phyloP scores from a whole-genome alignment of 2,329 filamentous ascomycete species.

The Pseudogymnoascus sp. region DNA sequence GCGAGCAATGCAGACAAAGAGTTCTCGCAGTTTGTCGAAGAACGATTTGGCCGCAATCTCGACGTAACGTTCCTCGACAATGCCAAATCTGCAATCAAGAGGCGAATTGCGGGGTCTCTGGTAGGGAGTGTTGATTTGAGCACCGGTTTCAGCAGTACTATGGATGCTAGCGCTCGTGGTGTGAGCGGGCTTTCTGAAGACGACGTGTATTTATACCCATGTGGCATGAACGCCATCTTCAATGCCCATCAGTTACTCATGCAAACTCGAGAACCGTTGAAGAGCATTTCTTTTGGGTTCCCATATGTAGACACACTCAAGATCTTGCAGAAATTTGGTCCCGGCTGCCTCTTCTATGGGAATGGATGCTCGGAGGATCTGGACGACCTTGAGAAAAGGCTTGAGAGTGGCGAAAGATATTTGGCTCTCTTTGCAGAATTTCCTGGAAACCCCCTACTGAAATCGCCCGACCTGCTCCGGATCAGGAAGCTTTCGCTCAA shows the following conservation, averaged over 20 bases:
- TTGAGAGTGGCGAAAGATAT: conserved; percentile 66
- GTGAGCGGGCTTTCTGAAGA: conserved; percentile 65
- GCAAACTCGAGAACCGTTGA: conserved; percentile 51
- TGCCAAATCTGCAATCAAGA: conserved; percentile 76
- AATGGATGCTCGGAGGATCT: conserved; percentile 69
- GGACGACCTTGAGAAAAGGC: conserved; percentile 68
- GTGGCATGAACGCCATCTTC: conserved; percentile 94
- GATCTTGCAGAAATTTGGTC: conserved; percentile 87
- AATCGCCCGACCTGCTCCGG: conserved; percentile 74
- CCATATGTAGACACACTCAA: conserved; percentile 96
- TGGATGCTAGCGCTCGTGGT: conserved; percentile 43
- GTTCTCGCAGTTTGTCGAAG: conserved; percentile 76
- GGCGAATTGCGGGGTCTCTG: conserved; percentile 81
- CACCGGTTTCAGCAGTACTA: conserved; percentile 45
- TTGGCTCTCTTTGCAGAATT: conserved; percentile 91
- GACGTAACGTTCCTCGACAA: conserved; percentile 70
- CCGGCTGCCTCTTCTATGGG: conserved; percentile 83
- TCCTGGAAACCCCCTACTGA: conserved; percentile 82
- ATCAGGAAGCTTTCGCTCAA: conserved; percentile 71
- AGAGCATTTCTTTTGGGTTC: conserved; percentile 92
- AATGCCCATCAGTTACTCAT: conserved; percentile 72
- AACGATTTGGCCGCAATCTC: conserved; percentile 87
- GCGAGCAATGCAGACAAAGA: conserved; percentile 42
- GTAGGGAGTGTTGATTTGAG: conserved; percentile 62
- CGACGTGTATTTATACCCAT: conserved; percentile 83